Base-by-base conservation (phyloP, 345 rosid genomes). In the Toxicodendron radicans region DNA sequence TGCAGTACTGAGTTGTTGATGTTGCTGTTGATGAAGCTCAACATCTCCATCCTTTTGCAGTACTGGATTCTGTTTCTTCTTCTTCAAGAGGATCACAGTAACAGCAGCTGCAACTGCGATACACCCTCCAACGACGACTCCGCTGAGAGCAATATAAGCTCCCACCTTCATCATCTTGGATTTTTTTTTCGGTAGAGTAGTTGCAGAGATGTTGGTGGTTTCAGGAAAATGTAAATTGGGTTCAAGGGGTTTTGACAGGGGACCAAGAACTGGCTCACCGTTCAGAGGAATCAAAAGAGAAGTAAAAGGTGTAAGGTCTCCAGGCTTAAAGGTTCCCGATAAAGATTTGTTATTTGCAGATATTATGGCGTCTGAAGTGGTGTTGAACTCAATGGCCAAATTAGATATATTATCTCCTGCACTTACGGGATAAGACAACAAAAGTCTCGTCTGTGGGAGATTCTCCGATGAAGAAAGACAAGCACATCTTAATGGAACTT, bases 1-100 rank as follows among this genome's bases (percentile, higher is more conserved):
- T 68, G 87, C 82, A 64, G 86, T 87, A 43, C 88, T 93, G 83
- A 88, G 95, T 68, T 89, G 87, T 14, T 51, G 54, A 16, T 51
- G 54, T 13, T 4, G 95, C 83, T 91, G 95, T 70, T 89, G 87
- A 30, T 89, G 87, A 30, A 89, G 81, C 86, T 94, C 97, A 76
- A 82, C 53, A 74, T 91, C 87, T 33, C 73, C 74, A 0, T 75
- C 79, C 68, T 83, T 70, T 33, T 18, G 43, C 6, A 64, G 18
- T 5, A 56, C 5, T 18, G 75, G 74, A 27, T 57, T 73, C 76
- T 75, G 79, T 49, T 76, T 70, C 73, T 81, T 90, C 80, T 78
- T 92, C 87, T 84, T 89, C 79, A 86, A 48, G 48, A 77, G 83
- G 66, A 91, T 65, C 43, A 89, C 76, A 77, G 81, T 61, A 41